A percentile compares a stretch with the other conserved stretches of the same genome.
These are phyloP conservation scores for Oryza meyeriana DNA, from an alignment of 176 grass and related monocot species.

Conservation along the genomic window DNA sequence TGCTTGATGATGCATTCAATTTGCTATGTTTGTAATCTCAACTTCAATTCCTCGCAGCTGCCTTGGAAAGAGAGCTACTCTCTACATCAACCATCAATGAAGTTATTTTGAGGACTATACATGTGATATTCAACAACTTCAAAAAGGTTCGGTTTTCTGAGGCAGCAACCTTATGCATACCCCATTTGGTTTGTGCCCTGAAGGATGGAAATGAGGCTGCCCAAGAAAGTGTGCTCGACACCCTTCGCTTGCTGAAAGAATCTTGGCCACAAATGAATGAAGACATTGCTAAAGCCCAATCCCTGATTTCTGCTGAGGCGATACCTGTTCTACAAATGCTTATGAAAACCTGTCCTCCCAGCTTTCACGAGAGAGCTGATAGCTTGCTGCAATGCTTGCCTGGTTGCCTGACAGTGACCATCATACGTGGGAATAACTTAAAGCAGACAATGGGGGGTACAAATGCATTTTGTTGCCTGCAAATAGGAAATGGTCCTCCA, in stretches of 20 bases:
- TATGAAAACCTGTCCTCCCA: constrained; percentile 90
- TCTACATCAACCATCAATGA: constrained; percentile 81
- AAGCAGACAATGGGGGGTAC: constrained; percentile 96
- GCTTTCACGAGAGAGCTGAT: constrained; percentile 93
- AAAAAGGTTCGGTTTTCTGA: constrained; percentile 88
- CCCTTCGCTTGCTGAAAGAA: constrained; percentile 89
- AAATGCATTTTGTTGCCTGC: constrained; percentile 93
- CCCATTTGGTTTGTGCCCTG: constrained; percentile 77
- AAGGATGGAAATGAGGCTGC: constrained; percentile 75
- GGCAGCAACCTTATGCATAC: constrained; percentile 90
- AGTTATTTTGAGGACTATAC: constrained; percentile 81
- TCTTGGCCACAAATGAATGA: constrained; percentile 93
- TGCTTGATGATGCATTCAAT: neutral
- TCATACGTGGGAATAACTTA: constrained; percentile 91
- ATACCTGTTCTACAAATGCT: constrained; percentile 86
- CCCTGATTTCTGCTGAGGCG: constrained; percentile 86
- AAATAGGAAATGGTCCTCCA: constrained; percentile 93
- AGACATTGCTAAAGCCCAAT: constrained; percentile 89
- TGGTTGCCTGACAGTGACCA: constrained; percentile 86
- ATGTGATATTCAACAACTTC: constrained; percentile 89
- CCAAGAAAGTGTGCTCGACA: constrained; percentile 86
- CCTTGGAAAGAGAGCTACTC: constrained; percentile 75
- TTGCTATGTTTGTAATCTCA: constrained; percentile 30
- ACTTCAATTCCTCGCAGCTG: constrained; percentile 54
- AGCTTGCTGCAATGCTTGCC: constrained; percentile 89